phyloP scores from a whole-genome alignment of 2,329 filamentous ascomycete species.

The Aspergillus aculeatinus region DNA sequence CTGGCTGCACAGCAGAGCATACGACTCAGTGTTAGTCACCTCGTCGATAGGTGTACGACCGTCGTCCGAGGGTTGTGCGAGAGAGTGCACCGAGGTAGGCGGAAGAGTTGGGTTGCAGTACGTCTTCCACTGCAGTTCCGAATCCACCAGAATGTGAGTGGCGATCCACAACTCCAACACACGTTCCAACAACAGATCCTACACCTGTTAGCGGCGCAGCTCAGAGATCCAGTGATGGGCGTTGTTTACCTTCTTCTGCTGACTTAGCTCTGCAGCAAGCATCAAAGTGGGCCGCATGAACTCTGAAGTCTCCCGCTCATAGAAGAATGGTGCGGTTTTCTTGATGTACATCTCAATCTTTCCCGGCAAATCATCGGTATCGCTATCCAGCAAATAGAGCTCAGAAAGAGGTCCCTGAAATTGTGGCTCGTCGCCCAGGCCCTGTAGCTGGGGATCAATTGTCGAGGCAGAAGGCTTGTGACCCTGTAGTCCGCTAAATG shows the following conservation, averaged over 20 bases:
- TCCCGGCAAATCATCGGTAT: slow-evolving; percentile 50
- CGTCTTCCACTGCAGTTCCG: slow-evolving; percentile 49
- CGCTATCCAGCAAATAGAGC: slow-evolving; percentile 51
- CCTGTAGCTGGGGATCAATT: slow-evolving; percentile 44
- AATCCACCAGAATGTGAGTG: slow-evolving; percentile 55
- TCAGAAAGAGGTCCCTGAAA: slow-evolving; percentile 40
- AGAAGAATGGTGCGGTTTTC: slow-evolving; percentile 47
- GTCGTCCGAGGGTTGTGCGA: slow-evolving; percentile 41
- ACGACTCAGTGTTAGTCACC: slow-evolving; percentile 44
- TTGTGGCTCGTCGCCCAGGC: slow-evolving; percentile 40
- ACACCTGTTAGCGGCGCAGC: slow-evolving; percentile 1
- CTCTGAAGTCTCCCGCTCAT: slow-evolving; percentile 50
- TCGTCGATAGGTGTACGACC: slow-evolving; percentile 42
- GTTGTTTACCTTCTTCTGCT: slow-evolving; percentile 38
- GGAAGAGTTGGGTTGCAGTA: slow-evolving; percentile 48
- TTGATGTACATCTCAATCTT: slow-evolving; percentile 57
- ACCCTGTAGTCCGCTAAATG: slow-evolving; percentile 45
- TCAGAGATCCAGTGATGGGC: background rate
- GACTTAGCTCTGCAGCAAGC: slow-evolving; percentile 39
- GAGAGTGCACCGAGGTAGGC: slow-evolving; percentile 36
- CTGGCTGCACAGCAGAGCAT: slow-evolving; percentile 54
- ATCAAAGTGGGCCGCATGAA: slow-evolving; percentile 54
- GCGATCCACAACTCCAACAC: slow-evolving; percentile 58
- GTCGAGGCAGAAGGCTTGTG: slow-evolving; percentile 38
- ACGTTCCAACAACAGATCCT: slow-evolving; percentile 51